These are phyloP conservation scores for Aspergillus pseudotamarii DNA, from an alignment of 2,329 filamentous ascomycete genomes.

Conservation along the genomic window DNA sequence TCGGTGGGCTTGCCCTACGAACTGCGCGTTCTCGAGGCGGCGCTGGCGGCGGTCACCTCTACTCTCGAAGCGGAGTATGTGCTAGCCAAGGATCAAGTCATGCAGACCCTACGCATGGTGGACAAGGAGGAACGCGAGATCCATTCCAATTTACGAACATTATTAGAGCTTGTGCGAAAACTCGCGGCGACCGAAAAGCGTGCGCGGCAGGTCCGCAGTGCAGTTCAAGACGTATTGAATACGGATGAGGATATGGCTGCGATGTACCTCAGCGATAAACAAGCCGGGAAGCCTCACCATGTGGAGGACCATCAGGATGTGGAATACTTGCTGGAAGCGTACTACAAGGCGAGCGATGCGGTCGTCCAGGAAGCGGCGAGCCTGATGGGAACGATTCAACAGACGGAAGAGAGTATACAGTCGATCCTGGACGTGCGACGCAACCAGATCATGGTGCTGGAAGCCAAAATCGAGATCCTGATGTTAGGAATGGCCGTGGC, in stretches of 20 bases:
- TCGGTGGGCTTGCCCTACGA: slow-evolving; percentile 34
- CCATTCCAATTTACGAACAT: slow-evolving; percentile 25
- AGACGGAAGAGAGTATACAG: slow-evolving; percentile 37
- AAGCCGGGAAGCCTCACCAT: slow-evolving; percentile 30
- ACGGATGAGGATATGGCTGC: slow-evolving; percentile 41
- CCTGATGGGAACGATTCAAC: slow-evolving; percentile 32
- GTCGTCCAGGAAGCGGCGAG: slow-evolving; percentile 34
- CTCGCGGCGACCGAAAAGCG: slow-evolving; percentile 32
- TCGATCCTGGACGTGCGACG: slow-evolving; percentile 38
- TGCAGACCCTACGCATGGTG: slow-evolving; percentile 15
- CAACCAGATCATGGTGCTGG: slow-evolving; percentile 45
- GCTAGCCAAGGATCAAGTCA: slow-evolving; percentile 22
- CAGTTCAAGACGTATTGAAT: slow-evolving; percentile 37
- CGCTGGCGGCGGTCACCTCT: slow-evolving; percentile 37
- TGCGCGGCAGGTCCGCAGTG: slow-evolving; percentile 37
- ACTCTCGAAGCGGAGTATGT: slow-evolving; percentile 37
- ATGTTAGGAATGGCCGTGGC: slow-evolving; percentile 40
- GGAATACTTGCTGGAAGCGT: slow-evolving; percentile 43
- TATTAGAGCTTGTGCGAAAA: slow-evolving; percentile 26
- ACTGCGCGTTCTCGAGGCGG: slow-evolving; percentile 35
- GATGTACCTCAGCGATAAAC: slow-evolving; percentile 40
- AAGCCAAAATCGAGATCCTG: slow-evolving; percentile 40
- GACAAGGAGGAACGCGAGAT: slow-evolving; percentile 22
- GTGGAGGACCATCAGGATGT: slow-evolving; percentile 39
- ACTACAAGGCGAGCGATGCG: slow-evolving; percentile 38